These are phyloP conservation scores for Amaranthus cruentus DNA, from an alignment of 148 eudicot species.

Conservation along the genomic window DNA sequence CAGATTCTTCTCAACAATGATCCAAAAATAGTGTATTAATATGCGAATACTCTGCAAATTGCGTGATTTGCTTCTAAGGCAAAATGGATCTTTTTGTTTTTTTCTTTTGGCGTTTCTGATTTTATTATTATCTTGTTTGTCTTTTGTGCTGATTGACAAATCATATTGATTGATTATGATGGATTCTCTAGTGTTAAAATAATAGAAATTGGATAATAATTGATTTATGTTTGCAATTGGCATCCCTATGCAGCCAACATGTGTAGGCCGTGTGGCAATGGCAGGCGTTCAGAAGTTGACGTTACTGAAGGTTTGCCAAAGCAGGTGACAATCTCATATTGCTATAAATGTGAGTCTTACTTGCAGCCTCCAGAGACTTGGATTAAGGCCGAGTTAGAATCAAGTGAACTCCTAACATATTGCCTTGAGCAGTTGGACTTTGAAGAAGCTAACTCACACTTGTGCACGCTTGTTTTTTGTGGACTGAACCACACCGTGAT, in stretches of 20 bases:
- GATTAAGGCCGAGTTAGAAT: conserved; percentile 52
- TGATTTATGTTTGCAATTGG: too few species aligned
- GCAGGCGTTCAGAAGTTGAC: conserved; percentile 64
- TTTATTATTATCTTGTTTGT: too few species aligned
- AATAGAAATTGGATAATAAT: too few species aligned
- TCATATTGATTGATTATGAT: too few species aligned
- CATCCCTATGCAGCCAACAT: conserved; percentile 57
- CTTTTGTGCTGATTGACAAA: too few species aligned
- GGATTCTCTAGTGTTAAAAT: too few species aligned
- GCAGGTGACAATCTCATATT: conserved; percentile 44
- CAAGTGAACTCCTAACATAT: conserved; percentile 62
- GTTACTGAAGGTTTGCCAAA: conserved; percentile 64
- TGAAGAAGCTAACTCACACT: conserved; percentile 37
- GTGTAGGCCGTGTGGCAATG: conserved; percentile 59
- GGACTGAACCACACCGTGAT: conserved; percentile 48
- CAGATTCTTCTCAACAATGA: too few species aligned
- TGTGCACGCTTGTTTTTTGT: conserved; percentile 41
- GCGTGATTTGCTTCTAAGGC: too few species aligned
- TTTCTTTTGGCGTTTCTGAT: too few species aligned
- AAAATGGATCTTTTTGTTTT: too few species aligned
- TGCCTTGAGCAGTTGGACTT: conserved; percentile 48
- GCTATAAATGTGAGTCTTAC: conserved; percentile 56
- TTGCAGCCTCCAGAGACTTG: conserved; percentile 70
- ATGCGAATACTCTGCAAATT: too few species aligned
- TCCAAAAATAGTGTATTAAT: too few species aligned